Conservation (phyloP, 2,329 filamentous ascomycete species). For the Pestalotiopsis sp. region DNA sequence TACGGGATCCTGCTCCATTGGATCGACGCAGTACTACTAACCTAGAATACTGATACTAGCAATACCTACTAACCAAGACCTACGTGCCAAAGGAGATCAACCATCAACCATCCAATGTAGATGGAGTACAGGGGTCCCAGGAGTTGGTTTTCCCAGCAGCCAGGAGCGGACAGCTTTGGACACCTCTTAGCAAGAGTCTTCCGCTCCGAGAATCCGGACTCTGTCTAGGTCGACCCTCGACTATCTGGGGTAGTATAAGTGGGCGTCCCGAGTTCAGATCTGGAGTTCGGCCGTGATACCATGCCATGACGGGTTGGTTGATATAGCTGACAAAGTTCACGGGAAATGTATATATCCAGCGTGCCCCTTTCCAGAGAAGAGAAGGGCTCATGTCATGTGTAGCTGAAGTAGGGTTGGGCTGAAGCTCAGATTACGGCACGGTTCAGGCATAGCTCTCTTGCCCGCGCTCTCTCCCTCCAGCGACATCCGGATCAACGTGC, state of each 20-base stretch:
- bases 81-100: background rate
- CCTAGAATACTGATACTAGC: background rate
- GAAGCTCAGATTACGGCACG: background rate
- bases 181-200: background rate
- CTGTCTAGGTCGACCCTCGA: background rate
- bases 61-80: background rate
- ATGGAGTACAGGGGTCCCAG: background rate
- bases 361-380: background rate
- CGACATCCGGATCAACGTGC: background rate
- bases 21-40: background rate
- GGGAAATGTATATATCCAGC: too few relatives aligned
- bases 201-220: background rate
- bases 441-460: background rate
- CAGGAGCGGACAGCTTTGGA: background rate
- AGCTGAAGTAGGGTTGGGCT: background rate
- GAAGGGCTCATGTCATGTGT: background rate
- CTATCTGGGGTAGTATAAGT: background rate
- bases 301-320: background rate
- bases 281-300: background rate
- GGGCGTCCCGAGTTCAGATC: background rate
- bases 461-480: background rate
- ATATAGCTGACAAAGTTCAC: background rate
- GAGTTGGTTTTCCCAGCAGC: background rate
- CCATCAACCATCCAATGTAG: background rate
- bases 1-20: background rate